Evolutionary conservation across 352 stramenopile genomes (phyloP).

Genomic region (Hyaloperonospora arabidopsidis): DNA sequence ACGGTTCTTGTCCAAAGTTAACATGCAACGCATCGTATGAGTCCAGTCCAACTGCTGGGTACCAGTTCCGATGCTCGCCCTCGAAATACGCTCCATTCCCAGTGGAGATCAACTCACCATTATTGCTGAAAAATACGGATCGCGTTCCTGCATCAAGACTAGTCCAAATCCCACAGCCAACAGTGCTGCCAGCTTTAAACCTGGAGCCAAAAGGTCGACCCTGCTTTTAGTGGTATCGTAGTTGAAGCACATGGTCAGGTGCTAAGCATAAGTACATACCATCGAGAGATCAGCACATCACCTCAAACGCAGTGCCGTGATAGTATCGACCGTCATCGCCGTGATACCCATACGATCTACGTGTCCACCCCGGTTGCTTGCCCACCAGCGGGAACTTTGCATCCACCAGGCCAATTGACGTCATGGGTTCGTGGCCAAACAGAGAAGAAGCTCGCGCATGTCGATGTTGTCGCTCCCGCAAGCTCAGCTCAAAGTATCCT

Average conservation of each 20-base stretch:
- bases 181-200: constrained; percentile 24
- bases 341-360: constrained; percentile 63
- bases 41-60: constrained; percentile 79
- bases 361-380: constrained; percentile 66
- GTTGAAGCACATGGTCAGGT: not conserved
- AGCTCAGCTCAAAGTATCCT: constrained; percentile 72
- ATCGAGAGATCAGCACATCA: constrained; percentile 8
- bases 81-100: constrained; percentile 27
- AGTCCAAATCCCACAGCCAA: constrained; percentile 33
- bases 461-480: constrained; percentile 28
- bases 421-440: constrained; percentile 35
- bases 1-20: constrained; percentile 82
- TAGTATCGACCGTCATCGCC: constrained; percentile 74
- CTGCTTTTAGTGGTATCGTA: constrained; percentile 17
- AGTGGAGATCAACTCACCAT: constrained; percentile 47
- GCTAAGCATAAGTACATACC: not conserved
- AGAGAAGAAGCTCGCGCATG: constrained; percentile 7
- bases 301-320: constrained; percentile 33
- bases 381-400: constrained; percentile 46
- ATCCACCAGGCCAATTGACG: constrained; percentile 53
- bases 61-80: constrained; percentile 54
- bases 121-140: constrained; percentile 70
- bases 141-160: constrained; percentile 11
- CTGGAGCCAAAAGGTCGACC: constrained; percentile 25
- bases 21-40: constrained; percentile 68